A percentile compares a stretch with the other conserved stretches of the same genome.
phyloP scores from a whole-genome alignment of 1,284 basidiomycete species.

The Apiotrichum sp. region DNA sequence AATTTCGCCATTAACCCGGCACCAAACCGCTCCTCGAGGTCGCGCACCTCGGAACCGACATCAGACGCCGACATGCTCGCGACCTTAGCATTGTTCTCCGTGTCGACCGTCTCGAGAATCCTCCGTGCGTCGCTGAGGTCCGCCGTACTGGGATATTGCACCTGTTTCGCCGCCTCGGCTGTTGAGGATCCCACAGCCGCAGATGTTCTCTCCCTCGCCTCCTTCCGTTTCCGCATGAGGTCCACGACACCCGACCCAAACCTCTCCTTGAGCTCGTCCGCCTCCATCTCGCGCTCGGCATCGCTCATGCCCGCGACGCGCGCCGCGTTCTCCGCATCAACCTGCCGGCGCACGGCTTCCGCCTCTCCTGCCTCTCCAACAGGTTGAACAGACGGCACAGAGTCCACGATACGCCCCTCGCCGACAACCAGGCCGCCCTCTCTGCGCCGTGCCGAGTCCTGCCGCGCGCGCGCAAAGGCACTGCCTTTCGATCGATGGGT shows the following conservation, averaged over 20 bases:
- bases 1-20: conserved; percentile 58
- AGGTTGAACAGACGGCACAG: background rate
- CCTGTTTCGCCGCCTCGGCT: background rate
- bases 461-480: conserved; percentile 12
- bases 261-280: conserved; percentile 58
- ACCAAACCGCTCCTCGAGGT: conserved; percentile 65
- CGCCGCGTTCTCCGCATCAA: conserved; percentile 39
- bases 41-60: conserved; percentile 55
- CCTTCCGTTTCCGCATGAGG: conserved; percentile 52
- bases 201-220: background rate
- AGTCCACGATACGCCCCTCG: conserved; percentile 13
- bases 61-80: conserved; percentile 58
- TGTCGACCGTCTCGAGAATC: conserved; percentile 15
- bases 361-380: background rate
- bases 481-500: conserved; percentile 5
- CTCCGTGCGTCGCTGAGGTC: background rate
- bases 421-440: conserved; percentile 9
- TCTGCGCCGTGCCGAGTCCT: conserved; percentile 1
- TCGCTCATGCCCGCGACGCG: conserved; percentile 56
- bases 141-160: background rate
- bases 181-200: no score
- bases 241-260: conserved; percentile 60
- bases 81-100: conserved; percentile 48
- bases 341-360: conserved; percentile 10
- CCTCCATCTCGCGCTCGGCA: conserved; percentile 57